Evolutionary conservation across 202 grass and related monocot genomes (phyloP), one percentile per base, ranked within the genome.

Genomic region (Bolboschoenoplectus hybrid): DNA sequence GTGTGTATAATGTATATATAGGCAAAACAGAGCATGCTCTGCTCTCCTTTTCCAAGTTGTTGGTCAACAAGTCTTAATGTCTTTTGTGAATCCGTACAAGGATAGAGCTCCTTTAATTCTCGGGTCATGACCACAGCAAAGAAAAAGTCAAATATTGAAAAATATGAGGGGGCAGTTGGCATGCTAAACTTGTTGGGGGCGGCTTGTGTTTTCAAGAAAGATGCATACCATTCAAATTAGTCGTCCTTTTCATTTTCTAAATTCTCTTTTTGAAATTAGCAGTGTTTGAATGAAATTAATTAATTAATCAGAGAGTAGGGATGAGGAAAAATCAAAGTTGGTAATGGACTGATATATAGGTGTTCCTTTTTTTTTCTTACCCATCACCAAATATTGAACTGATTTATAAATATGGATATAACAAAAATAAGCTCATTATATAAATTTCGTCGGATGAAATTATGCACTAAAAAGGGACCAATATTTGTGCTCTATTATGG

Each of bases 1-100:
- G 74, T 44, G 71, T 91, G 81, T 88, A 90, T 88, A 86, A 2
- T 47, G 74, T 44, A 77, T 91, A 84, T 88, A 90, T 88, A 86
- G 45, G 58, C 74, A 3, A 50, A 45, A 39, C 8, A 35, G 9
- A 41, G 65, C 82, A 82, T 86, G 87, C 26, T 32, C 10, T 77
- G 35, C 65, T 2, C 20, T 83, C 4, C 34, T 81, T 34, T 41
- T 58, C 62, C 35, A 58, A 9, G 46, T 79, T 79, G 52, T 41
- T 60, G 34, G 51, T 79, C 74, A 79, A 58, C 51, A 79, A 79
- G 74, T 78, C 6, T 12, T 58, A 79, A 79, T 58, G 74, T 78
- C 6, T 12, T 58, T 58, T 76, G 52, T 58, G 74, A 79, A 79
- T 79, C 75, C 36, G 52, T 79, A 79, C 75, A 79, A 78, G 74